Base-by-base conservation (phyloP, 1,284 basidiomycete species). In the Erythrobasidium hasegawianum region DNA sequence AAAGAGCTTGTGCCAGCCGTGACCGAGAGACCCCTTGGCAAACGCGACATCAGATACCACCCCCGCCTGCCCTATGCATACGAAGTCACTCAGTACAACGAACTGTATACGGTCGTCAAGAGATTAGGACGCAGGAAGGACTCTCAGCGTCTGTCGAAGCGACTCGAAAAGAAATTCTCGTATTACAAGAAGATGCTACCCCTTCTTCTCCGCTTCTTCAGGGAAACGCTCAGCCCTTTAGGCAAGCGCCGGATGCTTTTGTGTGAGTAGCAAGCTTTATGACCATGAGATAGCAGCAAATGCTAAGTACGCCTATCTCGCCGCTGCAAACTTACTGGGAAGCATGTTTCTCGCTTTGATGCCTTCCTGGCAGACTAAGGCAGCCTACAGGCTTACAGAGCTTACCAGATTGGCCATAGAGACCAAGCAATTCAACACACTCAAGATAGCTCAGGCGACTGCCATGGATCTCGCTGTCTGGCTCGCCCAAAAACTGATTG, bases 21-120 rank as follows among this genome's bases (percentile, higher is more conserved):
- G n/a, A n/a, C n/a, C n/a, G n/a, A n/a, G n/a, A n/a, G n/a, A n/a
- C n/a, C n/a, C n/a, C n/a, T n/a, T n/a, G n/a, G n/a, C n/a, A 33
- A 33, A 11, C 4, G 33, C 33, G 62, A 65, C 18, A 65, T 65
- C 16, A 55, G 62, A 10, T 20, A 43, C 4, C 57, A 59, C 26
- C 57, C 57, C 3, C 43, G 45, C 4, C 40, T 59, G 5, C 57
- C 57, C 5, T 59, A 59, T 24, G 2, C 27, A 5, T 59, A 59
- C 20, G 41, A 47, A n/a, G 40, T 59, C 16, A 27, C 20, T 16
- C 20, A 47, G 22, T 22, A n/a, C 26, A 27, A 22, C 5, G 26
- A 47, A 4, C 38, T 59, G 5, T 45, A 45, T 20, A 22, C 43
- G 9, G 57, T 59, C 40, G n/a, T 65, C 10, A 43, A 50, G 29